Percentiles rank a stretch among this genome's conserved stretches.
These are phyloP conservation scores for Hyaloscypha hepaticicola DNA, from an alignment of 495 filamentous ascomycete species.

Conservation along the genomic window DNA sequence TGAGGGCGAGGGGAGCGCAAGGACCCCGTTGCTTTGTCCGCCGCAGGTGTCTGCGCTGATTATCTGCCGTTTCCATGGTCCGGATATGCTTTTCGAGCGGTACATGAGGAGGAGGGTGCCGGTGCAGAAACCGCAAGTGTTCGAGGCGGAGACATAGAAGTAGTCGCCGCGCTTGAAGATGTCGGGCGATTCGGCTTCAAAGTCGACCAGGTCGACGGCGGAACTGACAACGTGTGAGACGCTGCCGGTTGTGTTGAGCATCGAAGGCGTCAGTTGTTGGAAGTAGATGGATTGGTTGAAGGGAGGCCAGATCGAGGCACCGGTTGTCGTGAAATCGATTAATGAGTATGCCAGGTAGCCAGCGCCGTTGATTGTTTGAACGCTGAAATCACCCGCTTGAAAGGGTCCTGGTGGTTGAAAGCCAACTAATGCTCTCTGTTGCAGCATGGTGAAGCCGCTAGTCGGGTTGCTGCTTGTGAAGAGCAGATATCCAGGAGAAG, in stretches of 20 bases:
- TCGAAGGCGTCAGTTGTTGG: conserved; percentile 19
- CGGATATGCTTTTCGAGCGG: conserved; percentile 12
- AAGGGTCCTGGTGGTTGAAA: conserved; percentile 23
- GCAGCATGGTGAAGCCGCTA: conserved; percentile 8
- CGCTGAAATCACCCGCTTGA: conserved; percentile 21
- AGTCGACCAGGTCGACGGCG: conserved; percentile 20
- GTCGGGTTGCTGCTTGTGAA: conserved; percentile 18
- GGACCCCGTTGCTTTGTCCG: conserved; percentile 20
- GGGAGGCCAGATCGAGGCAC: conserved; percentile 26
- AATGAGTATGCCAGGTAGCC: conserved; percentile 22
- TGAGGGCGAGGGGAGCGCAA: conserved; percentile 8
- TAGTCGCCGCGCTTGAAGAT: conserved; percentile 27
- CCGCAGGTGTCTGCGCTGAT: conserved; percentile 23
- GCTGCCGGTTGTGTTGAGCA: conserved; percentile 23
- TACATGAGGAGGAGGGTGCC: conserved; percentile 23
- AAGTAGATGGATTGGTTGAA: conserved; percentile 25
- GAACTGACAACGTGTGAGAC: conserved; percentile 15
- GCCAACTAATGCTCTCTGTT: conserved; percentile 17
- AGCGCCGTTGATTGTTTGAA: conserved; percentile 23
- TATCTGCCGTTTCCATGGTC: conserved; percentile 18
- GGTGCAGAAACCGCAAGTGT: conserved; percentile 28
- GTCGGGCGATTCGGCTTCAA: conserved; percentile 23
- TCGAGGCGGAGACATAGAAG: conserved; percentile 25
- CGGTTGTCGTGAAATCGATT: conserved; percentile 20
- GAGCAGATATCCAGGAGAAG: conserved; percentile 19